These are phyloP conservation scores for Gonium pectorale DNA, from an alignment of 139 green algal genomes.

Conservation along the genomic window DNA sequence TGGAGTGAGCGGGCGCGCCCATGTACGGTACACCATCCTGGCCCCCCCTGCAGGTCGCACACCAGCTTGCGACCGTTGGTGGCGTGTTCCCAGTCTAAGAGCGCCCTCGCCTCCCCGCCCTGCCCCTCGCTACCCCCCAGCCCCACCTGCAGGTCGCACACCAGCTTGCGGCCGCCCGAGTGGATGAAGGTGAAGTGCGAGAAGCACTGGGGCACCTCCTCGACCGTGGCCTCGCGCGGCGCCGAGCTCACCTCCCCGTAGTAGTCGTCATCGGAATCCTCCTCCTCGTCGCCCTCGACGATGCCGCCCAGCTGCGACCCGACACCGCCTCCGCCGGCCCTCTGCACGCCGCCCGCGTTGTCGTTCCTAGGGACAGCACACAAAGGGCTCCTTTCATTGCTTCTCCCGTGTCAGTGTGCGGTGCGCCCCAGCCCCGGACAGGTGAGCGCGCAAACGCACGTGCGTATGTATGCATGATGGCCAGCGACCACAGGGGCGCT, in stretches of 20 bases:
- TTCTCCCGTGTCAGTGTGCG: too few species aligned
- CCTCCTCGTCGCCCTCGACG: conserved; percentile 35
- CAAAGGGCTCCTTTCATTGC: too few species aligned
- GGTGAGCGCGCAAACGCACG: too few species aligned
- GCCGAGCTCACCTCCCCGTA: background rate
- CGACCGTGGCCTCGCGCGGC: background rate
- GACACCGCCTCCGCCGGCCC: background rate
- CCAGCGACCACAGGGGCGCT: too few species aligned
- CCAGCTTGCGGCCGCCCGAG: conserved; percentile 51
- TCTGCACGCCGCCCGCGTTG: conserved; percentile 37
- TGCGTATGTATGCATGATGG: too few species aligned
- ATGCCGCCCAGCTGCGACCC: conserved; percentile 4
- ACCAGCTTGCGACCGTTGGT: conserved; percentile 54
- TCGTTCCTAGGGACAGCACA: conserved; percentile 50
- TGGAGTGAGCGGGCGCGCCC: too few species aligned
- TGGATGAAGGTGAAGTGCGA: conserved; percentile 55
- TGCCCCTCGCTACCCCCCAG: too few species aligned
- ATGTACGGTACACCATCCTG: too few species aligned
- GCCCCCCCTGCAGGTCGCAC: conserved; percentile 30
- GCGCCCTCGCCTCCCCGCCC: too few species aligned
- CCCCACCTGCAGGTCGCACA: conserved; percentile 62
- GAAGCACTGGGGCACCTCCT: conserved; percentile 59
- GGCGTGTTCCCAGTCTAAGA: too few species aligned
- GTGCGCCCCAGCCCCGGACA: too few species aligned
- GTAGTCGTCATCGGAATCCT: conserved; percentile 26